phyloP scores from a whole-genome alignment of 306 rosid genomes.

The cucumber (Cucumis sativus) region Cucumber_9930_V3 NC_026655.2:11414001-11414500 shows the following conservation, averaged over 20 bases:
- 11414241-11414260: background rate
- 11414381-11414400: slow-evolving; percentile 43
- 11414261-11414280: background rate
- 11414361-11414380: slow-evolving; percentile 77
- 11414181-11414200: background rate
- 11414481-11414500: slow-evolving; percentile 24
- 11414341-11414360: slow-evolving; percentile 62
- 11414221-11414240: background rate
- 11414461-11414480: slow-evolving; percentile 21
- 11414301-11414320: slow-evolving; percentile 67
- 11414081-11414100: background rate
- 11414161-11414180: background rate
- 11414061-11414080: background rate
- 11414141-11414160: slow-evolving; percentile 6
- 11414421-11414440: slow-evolving; percentile 75
- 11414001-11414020: background rate
- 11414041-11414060: background rate
- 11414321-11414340: slow-evolving; percentile 66
- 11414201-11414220: background rate
- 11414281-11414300: slow-evolving; percentile 49
- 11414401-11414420: slow-evolving; percentile 35
- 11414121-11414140: background rate
- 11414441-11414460: slow-evolving; percentile 24
- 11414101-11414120: slow-evolving; percentile 4
- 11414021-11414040: background rate